Base-by-base conservation (phyloP, 768 basidiomycete species). In the Boletus fagicola region DNA sequence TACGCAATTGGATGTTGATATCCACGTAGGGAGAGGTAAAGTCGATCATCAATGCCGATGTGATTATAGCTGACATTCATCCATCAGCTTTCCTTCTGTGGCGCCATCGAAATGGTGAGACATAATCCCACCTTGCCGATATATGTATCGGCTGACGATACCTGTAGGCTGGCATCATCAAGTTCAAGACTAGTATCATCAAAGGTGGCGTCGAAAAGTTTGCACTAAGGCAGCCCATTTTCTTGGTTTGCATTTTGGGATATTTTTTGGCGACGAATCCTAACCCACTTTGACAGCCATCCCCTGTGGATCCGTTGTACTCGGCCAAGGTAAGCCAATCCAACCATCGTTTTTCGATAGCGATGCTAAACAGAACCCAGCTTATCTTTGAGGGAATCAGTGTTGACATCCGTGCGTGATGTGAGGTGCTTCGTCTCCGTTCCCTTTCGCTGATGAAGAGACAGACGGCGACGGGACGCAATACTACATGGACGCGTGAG, bases 401-500 rank as follows among this genome's bases (percentile, higher is more conserved):
- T 40, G 87, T 90, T 40, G 85, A 89, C 61, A 77, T 83, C 57
- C 85, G 85, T 86, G 80, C 75, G 51, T 49, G 26, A 31, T 31
- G 24, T 22, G 35, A 12, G 5, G 11, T 26, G 7, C 30, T 5
- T n/a, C 36, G 39, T 51, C 22, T 42, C 2, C 48, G 60, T 43
- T 39, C 33, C 10, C 8, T 54, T 47, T 58, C 11, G 24, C 49
- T 56, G 49, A 54, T 33, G 10, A 22, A 40, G 10, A 8, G 10
- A 10, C 31, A 87, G 86, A 88, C 49, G 88, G 88, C 1, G 82
- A 85, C 63, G 87, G 88, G 12, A 85, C 80, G 58, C 88, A 90
- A 69, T 87, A 88, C 71, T 78, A 84, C 65, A 90, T 90, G 88
- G 85, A 88, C 63, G 84, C 87, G 80, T 88, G 69, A 64, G 82